Percentiles rank a stretch among this genome's conserved stretches.
Evolutionary conservation across 352 stramenopile genomes (phyloP).

Genomic region (Blastocystis sp.): DNA sequence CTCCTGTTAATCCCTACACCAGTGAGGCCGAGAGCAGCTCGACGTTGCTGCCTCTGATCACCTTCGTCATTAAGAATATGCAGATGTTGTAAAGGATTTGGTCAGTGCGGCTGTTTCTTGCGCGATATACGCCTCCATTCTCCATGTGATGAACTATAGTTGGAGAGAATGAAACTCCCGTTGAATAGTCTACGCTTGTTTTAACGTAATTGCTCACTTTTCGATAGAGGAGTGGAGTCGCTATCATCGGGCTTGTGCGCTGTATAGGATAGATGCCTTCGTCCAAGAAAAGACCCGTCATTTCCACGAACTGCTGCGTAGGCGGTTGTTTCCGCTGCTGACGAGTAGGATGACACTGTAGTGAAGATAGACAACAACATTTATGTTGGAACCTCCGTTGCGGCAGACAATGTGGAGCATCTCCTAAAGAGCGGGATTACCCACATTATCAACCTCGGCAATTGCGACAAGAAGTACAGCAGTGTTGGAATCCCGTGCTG

Average conservation of each 20-base stretch:
- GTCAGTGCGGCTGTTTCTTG: too few relatives aligned
- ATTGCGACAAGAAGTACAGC: not conserved
- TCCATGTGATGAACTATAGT: not conserved
- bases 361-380: not conserved
- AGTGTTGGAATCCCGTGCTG: not conserved
- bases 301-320: not conserved
- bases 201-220: not conserved
- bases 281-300: not conserved
- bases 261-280: not conserved
- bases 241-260: too few relatives aligned
- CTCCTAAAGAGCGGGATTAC: not conserved
- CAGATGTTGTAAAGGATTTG: slow-evolving; percentile 35
- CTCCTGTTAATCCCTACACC: not conserved
- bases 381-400: not conserved
- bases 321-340: too few relatives aligned
- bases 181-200: not conserved
- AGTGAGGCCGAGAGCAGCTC: slow-evolving; percentile 17
- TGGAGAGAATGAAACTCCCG: not conserved
- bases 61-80: slow-evolving; percentile 70
- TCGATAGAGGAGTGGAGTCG: not conserved
- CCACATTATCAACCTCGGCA: slow-evolving; percentile 35
- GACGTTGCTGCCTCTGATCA: slow-evolving; percentile 47
- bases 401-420: not conserved
- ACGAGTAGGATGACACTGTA: not conserved
- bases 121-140: not conserved